phyloP scores from a whole-genome alignment of 331 rosid genomes.

The Quercus tomentella region DNA sequence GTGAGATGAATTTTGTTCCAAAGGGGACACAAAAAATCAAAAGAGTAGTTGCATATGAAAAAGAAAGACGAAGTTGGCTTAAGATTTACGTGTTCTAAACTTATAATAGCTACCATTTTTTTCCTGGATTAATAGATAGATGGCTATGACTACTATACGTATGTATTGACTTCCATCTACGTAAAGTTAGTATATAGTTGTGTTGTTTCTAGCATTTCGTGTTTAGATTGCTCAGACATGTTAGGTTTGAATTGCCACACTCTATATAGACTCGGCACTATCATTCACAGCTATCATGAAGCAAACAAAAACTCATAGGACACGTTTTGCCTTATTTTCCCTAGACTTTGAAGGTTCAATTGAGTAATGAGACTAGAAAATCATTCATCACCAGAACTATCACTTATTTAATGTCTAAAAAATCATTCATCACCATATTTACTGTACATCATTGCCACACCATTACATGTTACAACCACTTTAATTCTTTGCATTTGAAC shows the following conservation, averaged over 20 bases:
- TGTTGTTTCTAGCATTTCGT: background rate
- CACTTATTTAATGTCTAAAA: too few relatives aligned
- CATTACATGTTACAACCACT: too few relatives aligned
- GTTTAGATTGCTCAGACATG: conserved; percentile 21
- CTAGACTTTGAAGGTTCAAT: background rate
- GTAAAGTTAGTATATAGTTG: background rate
- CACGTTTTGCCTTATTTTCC: conserved; percentile 14
- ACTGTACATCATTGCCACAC: too few relatives aligned
- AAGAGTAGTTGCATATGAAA: conserved; percentile 34
- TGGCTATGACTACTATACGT: background rate
- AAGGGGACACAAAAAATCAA: conserved; percentile 27
- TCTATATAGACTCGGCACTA: conserved; percentile 10
- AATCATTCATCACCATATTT: too few relatives aligned
- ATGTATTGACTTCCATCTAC: background rate
- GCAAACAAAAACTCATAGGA: conserved; percentile 10
- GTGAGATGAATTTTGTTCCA: conserved; percentile 30
- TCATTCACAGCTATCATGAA: conserved; percentile 10
- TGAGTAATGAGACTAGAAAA: conserved; percentile 2
- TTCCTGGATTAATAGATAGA: background rate
- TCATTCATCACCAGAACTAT: background rate
- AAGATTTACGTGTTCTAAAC: background rate
- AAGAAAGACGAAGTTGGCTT: conserved; percentile 5
- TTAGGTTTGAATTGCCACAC: conserved; percentile 32
- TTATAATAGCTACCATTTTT: background rate
- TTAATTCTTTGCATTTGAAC: too few relatives aligned